phyloP scores from a whole-genome alignment of 2,329 filamentous ascomycete genomes.

The Colletotrichum tabaci region DNA sequence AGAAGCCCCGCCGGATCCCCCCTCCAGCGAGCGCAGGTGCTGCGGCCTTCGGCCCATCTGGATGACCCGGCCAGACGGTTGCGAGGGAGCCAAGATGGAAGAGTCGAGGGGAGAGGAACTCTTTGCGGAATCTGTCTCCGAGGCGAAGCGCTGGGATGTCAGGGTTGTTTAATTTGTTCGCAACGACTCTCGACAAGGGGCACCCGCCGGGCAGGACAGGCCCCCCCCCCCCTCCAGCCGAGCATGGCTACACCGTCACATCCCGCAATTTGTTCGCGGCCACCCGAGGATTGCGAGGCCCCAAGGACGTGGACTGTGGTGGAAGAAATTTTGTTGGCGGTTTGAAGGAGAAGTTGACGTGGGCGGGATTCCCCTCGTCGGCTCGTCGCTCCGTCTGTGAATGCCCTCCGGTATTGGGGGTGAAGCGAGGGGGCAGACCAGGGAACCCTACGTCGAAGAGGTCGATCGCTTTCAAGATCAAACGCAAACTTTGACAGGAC shows the following conservation, averaged over 20 bases:
- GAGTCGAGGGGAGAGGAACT: not conserved
- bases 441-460: slow-evolving; percentile 11
- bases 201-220: slow-evolving; percentile 23
- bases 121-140: slow-evolving; percentile 38
- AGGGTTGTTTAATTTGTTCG: slow-evolving; percentile 43
- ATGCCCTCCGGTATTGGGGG: slow-evolving; percentile 19
- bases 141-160: slow-evolving; percentile 13
- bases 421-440: slow-evolving; percentile 2
- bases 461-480: slow-evolving; percentile 13
- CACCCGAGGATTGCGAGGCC: slow-evolving; percentile 9
- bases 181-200: slow-evolving; percentile 43
- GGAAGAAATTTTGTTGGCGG: slow-evolving; percentile 9
- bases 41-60: slow-evolving; percentile 18
- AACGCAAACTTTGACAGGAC: slow-evolving; percentile 18
- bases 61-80: slow-evolving; percentile 40
- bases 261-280: slow-evolving; percentile 41
- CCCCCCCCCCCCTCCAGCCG: not conserved
- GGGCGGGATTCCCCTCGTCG: slow-evolving; percentile 11
- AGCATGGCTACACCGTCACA: slow-evolving; percentile 33
- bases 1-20: slow-evolving; percentile 2
- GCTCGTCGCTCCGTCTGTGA: slow-evolving; percentile 23
- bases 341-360: slow-evolving; percentile 4
- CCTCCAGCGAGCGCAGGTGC: slow-evolving; percentile 6
- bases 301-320: not conserved
- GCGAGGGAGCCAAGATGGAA: slow-evolving; percentile 14